These are phyloP conservation scores for Umbelopsis vinacea DNA, from an alignment of 192 early-diverging fungal species.

Conservation along the genomic window DNA sequence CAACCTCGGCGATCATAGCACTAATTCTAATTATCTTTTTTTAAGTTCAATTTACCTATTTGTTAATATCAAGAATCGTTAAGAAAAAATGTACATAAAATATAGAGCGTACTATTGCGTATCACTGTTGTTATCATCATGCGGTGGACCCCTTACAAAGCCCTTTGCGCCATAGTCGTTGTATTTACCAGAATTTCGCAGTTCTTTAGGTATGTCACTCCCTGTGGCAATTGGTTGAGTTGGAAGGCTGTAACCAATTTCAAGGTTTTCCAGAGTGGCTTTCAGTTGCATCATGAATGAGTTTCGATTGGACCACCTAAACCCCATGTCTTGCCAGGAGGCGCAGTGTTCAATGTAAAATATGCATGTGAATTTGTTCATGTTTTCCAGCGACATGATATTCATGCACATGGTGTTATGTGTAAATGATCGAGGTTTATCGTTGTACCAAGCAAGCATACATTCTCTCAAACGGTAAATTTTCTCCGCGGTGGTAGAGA, in stretches of 20 bases:
- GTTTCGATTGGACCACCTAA: constrained; percentile 64
- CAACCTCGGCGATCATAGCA: constrained; percentile 20
- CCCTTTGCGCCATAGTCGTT: neutral
- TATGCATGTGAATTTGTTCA: constrained; percentile 65
- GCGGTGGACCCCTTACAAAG: neutral
- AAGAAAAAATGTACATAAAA: too few species aligned
- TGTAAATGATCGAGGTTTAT: constrained; percentile 53
- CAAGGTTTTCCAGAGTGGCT: constrained; percentile 62
- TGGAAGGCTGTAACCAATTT: constrained; percentile 54
- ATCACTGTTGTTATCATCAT: neutral
- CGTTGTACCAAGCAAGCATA: constrained; percentile 64
- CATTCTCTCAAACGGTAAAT: constrained; percentile 65
- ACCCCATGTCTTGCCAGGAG: constrained; percentile 83
- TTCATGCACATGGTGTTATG: constrained; percentile 52
- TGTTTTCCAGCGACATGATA: constrained; percentile 62
- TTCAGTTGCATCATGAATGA: constrained; percentile 71
- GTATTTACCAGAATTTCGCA: neutral
- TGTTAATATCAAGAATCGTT: too few species aligned
- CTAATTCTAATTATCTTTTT: neutral
- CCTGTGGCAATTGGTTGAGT: neutral
- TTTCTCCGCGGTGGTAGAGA: constrained; percentile 71
- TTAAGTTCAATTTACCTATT: neutral
- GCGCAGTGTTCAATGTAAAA: constrained; percentile 75
- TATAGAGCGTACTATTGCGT: too few species aligned
- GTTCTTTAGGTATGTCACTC: neutral